These are phyloP conservation scores for Aspergillus hortae DNA, from an alignment of 2,329 filamentous ascomycete genomes.

Conservation along the genomic window DNA sequence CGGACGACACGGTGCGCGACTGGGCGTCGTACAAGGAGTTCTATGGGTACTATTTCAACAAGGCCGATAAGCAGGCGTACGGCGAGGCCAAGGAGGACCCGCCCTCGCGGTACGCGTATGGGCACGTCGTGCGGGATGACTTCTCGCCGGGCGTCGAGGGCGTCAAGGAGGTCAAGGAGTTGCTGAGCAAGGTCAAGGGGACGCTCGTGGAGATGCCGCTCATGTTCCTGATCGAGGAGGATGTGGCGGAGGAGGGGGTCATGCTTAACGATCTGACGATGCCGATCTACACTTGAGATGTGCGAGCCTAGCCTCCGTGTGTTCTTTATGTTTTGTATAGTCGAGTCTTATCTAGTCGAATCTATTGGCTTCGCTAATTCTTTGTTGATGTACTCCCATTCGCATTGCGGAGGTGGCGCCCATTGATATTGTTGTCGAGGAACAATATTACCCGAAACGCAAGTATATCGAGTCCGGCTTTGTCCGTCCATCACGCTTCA, in stretches of 20 bases:
- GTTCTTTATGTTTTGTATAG: conserved; percentile 3
- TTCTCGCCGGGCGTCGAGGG: conserved; percentile 62
- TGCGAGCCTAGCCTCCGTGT: conserved; percentile 11
- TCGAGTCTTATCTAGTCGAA: neutral
- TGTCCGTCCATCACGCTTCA: neutral
- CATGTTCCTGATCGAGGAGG: conserved; percentile 77
- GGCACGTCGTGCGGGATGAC: conserved; percentile 79
- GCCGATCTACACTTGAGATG: conserved; percentile 61
- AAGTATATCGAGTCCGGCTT: neutral
- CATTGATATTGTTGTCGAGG: conserved; percentile 14
- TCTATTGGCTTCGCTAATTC: neutral
- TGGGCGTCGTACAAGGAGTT: conserved; percentile 64
- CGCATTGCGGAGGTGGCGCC: too few relatives aligned
- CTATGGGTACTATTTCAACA: conserved; percentile 58
- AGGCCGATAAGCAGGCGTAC: conserved; percentile 39
- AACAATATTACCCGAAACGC: conserved; percentile 7
- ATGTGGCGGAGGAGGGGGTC: conserved; percentile 80
- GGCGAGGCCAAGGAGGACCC: conserved; percentile 42
- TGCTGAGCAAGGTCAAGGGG: conserved; percentile 63
- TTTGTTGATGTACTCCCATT: neutral
- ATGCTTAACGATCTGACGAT: conserved; percentile 68
- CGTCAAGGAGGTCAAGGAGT: conserved; percentile 67
- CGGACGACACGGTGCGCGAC: conserved; percentile 54
- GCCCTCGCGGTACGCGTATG: conserved; percentile 66
- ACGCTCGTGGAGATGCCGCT: conserved; percentile 87